Percentiles rank a stretch among this genome's conserved stretches.
Conservation (phyloP, 345 rosid species). For the Camelina laxa region DNA sequence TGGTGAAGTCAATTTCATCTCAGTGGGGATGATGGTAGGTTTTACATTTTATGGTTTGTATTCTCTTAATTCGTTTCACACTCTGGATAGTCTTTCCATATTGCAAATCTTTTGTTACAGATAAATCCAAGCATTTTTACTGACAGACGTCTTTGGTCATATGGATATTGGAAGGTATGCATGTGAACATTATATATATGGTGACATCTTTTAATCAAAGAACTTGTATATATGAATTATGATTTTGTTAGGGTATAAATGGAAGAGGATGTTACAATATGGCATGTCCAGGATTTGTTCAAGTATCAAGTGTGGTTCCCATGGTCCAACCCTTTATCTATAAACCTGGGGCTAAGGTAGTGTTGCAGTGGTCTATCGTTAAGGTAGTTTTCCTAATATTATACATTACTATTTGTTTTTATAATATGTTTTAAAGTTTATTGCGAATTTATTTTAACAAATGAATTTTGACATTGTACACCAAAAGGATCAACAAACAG, state of each 20-base stretch:
- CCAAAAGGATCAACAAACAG: background rate
- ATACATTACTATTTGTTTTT: background rate
- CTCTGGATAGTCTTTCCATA: background rate
- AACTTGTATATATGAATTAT: background rate
- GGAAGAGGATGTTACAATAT: slow-evolving; percentile 15
- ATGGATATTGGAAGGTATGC: slow-evolving; percentile 10
- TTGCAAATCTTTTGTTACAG: background rate
- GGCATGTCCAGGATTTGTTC: slow-evolving; percentile 22
- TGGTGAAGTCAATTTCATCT: background rate
- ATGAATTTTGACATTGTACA: no score
- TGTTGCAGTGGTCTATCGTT: background rate
- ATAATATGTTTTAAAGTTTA: background rate
- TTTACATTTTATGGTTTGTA: background rate
- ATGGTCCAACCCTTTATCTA: background rate
- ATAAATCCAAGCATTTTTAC: background rate
- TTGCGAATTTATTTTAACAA: no score
- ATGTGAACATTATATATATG: background rate
- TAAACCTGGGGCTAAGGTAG: no score
- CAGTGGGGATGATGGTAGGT: background rate
- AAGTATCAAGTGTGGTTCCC: background rate
- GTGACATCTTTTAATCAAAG: background rate
- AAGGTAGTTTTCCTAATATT: background rate
- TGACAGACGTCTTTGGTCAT: background rate
- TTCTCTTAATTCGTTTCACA: no score
- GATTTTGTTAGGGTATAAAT: slow-evolving; percentile 8